Base-by-base conservation (phyloP, 495 filamentous ascomycete species). In the Hypoxylon perforatum region DNA sequence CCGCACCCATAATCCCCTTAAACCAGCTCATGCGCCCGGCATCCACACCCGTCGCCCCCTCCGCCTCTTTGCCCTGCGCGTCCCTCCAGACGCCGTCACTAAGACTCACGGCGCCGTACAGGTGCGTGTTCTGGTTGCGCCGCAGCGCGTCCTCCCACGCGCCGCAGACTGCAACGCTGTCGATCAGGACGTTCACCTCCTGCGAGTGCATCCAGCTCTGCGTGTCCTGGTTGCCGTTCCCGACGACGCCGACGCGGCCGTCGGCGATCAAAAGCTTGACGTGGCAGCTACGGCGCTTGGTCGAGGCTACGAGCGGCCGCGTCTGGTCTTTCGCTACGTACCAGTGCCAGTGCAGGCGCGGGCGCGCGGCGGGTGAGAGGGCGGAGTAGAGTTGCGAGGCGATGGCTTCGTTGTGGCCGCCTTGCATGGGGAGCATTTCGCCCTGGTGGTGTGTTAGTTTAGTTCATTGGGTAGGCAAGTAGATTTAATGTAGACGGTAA, bases 191-290 rank as follows among this genome's bases (percentile, higher is more conserved):
- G 67, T 94, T 94, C 56, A 90, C 82, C 71, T 94, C 91, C 74
- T 92, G 89, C 35, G 82, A 86, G 71, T 94, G 90, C 64, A 81
- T 92, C 86, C 88, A 94, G 59, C 82, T 86, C 77, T 94, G 91
- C n/a, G 91, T 92, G 55, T 94, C 91, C 69, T 91, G 86, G 70
- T 94, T 94, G 0, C 91, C 91, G 63, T 86, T 91, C 5, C 90
- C 90, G 78, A 89, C 83, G 47, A 93, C 88, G 11, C 83, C 88
- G 61, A 94, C 76, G 44, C 76, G 79, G 38, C 83, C 86, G 71
- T 94, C 91, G 4, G 87, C 84, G 54, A 94, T 86, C 77, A 94
- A 85, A 46, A 94, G 75, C 72, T 94, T 94, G 73, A 92, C 77
- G 70, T 93, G 90, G 71, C 90, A 92, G 69, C 82, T 86, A 2